Conservation (phyloP, 768 basidiomycete species). For the Xanthoconium stramineum region DNA sequence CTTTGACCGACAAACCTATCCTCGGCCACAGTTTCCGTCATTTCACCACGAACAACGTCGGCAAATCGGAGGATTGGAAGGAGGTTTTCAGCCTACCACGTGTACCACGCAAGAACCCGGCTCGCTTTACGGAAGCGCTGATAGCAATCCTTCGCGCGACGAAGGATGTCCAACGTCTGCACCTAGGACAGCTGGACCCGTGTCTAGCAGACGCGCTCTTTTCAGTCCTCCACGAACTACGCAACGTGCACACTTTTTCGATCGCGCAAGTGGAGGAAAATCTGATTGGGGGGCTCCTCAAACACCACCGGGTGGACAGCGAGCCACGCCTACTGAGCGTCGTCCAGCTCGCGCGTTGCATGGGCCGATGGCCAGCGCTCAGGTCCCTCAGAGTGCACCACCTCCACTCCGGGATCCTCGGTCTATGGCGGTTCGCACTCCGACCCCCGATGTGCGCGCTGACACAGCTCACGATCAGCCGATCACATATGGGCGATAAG, state of each 20-base stretch:
- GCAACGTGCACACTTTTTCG: conserved; percentile 10
- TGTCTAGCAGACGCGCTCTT: conserved; percentile 12
- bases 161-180: conserved; percentile 15
- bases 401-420: conserved; percentile 10
- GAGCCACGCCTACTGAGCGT: conserved; percentile 7
- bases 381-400: conserved; percentile 12
- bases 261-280: conserved; percentile 5
- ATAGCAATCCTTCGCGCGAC: conserved; percentile 17
- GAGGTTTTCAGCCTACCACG: not conserved
- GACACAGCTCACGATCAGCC: conserved; percentile 18
- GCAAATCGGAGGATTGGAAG: not conserved
- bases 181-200: conserved; percentile 12
- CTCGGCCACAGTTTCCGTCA: conserved; percentile 12
- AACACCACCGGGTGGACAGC: not conserved
- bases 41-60: conserved; percentile 19
- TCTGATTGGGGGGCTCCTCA: not conserved
- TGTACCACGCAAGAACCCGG: not conserved
- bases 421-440: conserved; percentile 13
- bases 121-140: conserved; percentile 16
- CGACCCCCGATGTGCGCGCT: conserved; percentile 15
- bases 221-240: conserved; percentile 6
- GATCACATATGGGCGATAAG: conserved; percentile 15
- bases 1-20: conserved; percentile 10
- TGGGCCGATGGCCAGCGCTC: conserved; percentile 16
- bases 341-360: conserved; percentile 18